Conservation (phyloP, 2,329 filamentous ascomycete species). For the Xylaria multiplex region DNA sequence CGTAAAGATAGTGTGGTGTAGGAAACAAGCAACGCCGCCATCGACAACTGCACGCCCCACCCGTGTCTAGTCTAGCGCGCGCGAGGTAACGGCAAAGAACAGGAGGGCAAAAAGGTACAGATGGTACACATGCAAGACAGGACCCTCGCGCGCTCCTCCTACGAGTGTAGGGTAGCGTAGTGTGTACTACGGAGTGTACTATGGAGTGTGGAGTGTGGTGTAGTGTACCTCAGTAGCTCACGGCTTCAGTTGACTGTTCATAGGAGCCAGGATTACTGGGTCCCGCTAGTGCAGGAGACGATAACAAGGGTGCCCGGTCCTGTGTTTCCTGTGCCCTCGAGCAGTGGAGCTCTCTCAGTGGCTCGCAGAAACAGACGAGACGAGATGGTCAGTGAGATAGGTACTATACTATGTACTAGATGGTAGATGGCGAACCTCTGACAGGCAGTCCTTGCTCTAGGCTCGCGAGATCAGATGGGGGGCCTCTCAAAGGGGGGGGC, state of each 20-base stretch:
- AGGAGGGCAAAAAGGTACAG: constrained; percentile 16
- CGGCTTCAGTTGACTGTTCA: constrained; percentile 17
- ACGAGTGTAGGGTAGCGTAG: too few species aligned
- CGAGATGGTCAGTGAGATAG: constrained; percentile 32
- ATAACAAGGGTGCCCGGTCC: constrained; percentile 32
- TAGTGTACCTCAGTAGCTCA: constrained; percentile 2
- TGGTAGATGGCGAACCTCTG: constrained; percentile 19
- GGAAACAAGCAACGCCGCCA: constrained; percentile 36
- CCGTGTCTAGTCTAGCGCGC: constrained; percentile 34
- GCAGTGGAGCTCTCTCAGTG: constrained; percentile 21
- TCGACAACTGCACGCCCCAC: constrained; percentile 36
- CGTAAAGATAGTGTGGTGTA: constrained; percentile 26
- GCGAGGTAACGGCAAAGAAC: constrained; percentile 32
- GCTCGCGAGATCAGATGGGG: constrained; percentile 46
- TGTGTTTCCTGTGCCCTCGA: constrained; percentile 18
- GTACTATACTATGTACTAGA: neutral
- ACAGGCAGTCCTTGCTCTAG: constrained; percentile 6
- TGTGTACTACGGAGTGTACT: too few species aligned
- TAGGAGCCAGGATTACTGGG: constrained; percentile 34
- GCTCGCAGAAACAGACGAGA: constrained; percentile 28
- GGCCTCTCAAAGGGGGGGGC: constrained; percentile 31
- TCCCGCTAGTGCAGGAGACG: constrained; percentile 37
- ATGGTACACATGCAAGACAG: constrained; percentile 36
- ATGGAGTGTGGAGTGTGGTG: too few species aligned
- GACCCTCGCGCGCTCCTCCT: constrained; percentile 36